Base-by-base conservation (phyloP, 345 rosid species). In the Anacardium occidentale region DNA sequence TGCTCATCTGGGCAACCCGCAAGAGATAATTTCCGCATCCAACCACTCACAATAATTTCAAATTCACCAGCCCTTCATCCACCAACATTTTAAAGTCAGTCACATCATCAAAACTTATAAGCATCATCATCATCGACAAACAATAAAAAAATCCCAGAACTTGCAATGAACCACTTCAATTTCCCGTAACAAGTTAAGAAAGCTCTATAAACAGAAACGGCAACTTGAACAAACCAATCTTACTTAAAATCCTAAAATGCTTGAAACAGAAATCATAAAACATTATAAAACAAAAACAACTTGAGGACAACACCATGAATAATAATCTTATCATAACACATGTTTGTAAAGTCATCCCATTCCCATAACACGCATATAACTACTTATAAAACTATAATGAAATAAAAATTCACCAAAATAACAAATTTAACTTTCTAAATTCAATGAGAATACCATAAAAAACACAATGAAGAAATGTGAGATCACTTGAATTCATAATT, bases 1-100 rank as follows among this genome's bases (percentile, higher is more conserved):
- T 85, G 82, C 81, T 88, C 98, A 95, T 89, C 87, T 82, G 88
- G 72, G 71, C 78, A 79, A 77, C 79, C 84, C 83, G 75, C n/a
- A 44, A 60, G 48, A 54, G 52, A 59, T 22, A 66, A 62, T 71
- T 80, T 75, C 70, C 71, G 45, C 57, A 48, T 47, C 73, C 76
- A 58, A 77, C 65, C 72, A 65, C 69, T 77, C 75, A 54, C 61
- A 62, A 21, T 59, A 64, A 47, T 64, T 73, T 68, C 20, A 34
- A 75, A 59, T 18, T 26, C 55, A 62, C 74, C 74, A 71, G 44
- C 45, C 78, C 77, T 79, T 77, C 75, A 59, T 25, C 71, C 73
- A 80, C 65, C 82, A 58, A 72, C 22, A 32, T 7, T 5, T 58
- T 74, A 74, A 22, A 74, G 65, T 81, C 73, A 74, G 79, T 69